phyloP scores from a whole-genome alignment of 345 rosid species.

The Aegle marmelos region DNA sequence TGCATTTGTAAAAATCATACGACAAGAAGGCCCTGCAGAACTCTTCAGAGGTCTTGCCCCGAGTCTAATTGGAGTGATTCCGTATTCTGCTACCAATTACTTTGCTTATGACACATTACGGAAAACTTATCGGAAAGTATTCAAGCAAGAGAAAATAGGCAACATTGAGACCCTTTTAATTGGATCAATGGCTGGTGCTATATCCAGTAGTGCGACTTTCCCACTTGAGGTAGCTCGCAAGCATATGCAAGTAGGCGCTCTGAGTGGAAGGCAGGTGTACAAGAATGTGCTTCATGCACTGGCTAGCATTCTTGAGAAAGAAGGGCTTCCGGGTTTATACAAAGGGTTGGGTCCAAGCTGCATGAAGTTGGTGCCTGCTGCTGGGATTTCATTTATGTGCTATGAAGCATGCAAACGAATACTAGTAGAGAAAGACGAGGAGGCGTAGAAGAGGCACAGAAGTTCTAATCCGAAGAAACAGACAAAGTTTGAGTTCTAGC shows the following conservation, averaged over 20 bases:
- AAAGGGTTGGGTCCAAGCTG: constrained; percentile 94
- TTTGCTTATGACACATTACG: constrained; percentile 83
- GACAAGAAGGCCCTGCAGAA: constrained; percentile 79
- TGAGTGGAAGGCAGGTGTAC: constrained; percentile 86
- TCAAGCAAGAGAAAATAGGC: constrained; percentile 82
- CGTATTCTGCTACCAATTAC: constrained; percentile 91
- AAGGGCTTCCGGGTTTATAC: constrained; percentile 79
- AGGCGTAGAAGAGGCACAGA: constrained; percentile 24
- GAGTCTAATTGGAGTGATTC: constrained; percentile 92
- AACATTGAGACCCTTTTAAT: constrained; percentile 85
- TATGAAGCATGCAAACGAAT: constrained; percentile 93
- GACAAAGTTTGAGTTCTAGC: background rate
- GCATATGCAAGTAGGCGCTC: constrained; percentile 97
- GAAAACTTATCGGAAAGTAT: constrained; percentile 58
- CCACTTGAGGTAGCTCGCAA: constrained; percentile 96
- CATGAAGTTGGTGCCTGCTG: constrained; percentile 96
- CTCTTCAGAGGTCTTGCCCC: constrained; percentile 95
- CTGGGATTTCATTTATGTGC: constrained; percentile 99
- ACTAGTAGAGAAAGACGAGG: constrained; percentile 60
- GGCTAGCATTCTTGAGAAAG: constrained; percentile 69
- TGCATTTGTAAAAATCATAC: constrained; percentile 73
- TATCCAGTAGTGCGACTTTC: constrained; percentile 91
- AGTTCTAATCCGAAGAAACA: background rate
- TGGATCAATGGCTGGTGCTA: constrained; percentile 84
- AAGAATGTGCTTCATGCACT: constrained; percentile 82